phyloP scores from a whole-genome alignment of 768 basidiomycete genomes.

The Obba rivulosa region DNA sequence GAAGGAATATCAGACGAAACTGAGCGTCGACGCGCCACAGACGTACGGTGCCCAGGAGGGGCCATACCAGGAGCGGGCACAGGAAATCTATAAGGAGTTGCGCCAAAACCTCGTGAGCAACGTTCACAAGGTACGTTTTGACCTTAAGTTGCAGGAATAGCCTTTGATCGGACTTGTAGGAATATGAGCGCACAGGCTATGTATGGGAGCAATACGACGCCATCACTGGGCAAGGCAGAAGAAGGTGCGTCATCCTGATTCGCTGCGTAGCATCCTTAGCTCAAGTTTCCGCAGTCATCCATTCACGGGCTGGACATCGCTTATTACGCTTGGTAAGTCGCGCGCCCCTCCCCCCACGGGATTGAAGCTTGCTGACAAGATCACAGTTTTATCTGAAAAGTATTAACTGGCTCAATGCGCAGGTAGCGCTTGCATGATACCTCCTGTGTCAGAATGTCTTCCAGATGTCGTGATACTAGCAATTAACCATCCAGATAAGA shows the following conservation, averaged over 20 bases:
- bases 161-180: slow-evolving; percentile 38
- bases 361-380: not conserved
- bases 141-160: not conserved
- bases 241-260: slow-evolving; percentile 55
- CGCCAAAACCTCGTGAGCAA: slow-evolving; percentile 83
- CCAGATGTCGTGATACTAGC: not conserved
- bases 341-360: not conserved
- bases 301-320: slow-evolving; percentile 95
- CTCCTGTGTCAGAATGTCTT: no score
- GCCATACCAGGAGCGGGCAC: slow-evolving; percentile 73
- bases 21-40: slow-evolving; percentile 29
- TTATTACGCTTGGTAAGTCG: slow-evolving; percentile 79
- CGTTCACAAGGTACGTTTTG: slow-evolving; percentile 51
- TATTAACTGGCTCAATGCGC: slow-evolving; percentile 34
- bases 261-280: slow-evolving; percentile 1
- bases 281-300: slow-evolving; percentile 60
- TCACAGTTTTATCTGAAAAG: slow-evolving; percentile 61
- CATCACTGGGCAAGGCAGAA: slow-evolving; percentile 70
- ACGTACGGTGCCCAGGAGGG: slow-evolving; percentile 75
- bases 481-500: not conserved
- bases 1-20: not conserved
- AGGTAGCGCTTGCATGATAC: no score
- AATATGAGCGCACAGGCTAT: slow-evolving; percentile 89
- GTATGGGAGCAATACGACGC: slow-evolving; percentile 98
- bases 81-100: slow-evolving; percentile 74